These are phyloP conservation scores for Tilletia walkeri DNA, from an alignment of 1,284 basidiomycete genomes.

Conservation along the genomic window DNA sequence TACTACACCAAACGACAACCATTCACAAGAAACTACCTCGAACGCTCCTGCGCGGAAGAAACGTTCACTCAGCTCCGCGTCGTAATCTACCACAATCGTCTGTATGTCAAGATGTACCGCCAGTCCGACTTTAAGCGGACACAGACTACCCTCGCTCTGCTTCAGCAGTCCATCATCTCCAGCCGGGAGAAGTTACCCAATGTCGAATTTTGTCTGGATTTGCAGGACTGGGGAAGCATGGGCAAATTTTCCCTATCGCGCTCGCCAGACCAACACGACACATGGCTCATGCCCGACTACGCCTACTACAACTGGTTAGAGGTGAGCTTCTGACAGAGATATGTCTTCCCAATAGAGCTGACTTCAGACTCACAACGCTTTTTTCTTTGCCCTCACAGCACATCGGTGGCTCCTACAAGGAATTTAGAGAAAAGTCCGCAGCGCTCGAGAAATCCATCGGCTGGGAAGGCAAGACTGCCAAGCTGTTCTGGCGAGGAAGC, in stretches of 20 bases:
- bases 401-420: slow-evolving; percentile 36
- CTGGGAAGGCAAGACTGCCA: slow-evolving; percentile 37
- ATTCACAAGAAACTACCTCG: slow-evolving; percentile 39
- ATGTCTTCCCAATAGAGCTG: slow-evolving; percentile 17
- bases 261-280: slow-evolving; percentile 36
- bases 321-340: slow-evolving; percentile 21
- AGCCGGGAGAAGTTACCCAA: slow-evolving; percentile 46
- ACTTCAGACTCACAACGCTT: background rate
- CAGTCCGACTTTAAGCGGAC: slow-evolving; percentile 39
- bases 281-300: slow-evolving; percentile 55
- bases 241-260: slow-evolving; percentile 50
- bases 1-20: slow-evolving; percentile 33
- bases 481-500: slow-evolving; percentile 47
- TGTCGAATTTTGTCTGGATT: slow-evolving; percentile 48
- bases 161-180: slow-evolving; percentile 38
- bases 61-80: slow-evolving; percentile 47
- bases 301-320: slow-evolving; percentile 47
- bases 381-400: background rate
- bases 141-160: slow-evolving; percentile 39
- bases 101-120: slow-evolving; percentile 45
- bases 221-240: slow-evolving; percentile 46
- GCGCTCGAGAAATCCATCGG: slow-evolving; percentile 32
- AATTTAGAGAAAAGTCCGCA: slow-evolving; percentile 34
- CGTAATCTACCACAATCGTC: slow-evolving; percentile 46
- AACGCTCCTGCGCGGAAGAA: slow-evolving; percentile 44